Evolutionary conservation across 805 yeast genomes (phyloP), one percentile per base, ranked within the genome.

Genomic region (Starmerella tilneyi): DNA sequence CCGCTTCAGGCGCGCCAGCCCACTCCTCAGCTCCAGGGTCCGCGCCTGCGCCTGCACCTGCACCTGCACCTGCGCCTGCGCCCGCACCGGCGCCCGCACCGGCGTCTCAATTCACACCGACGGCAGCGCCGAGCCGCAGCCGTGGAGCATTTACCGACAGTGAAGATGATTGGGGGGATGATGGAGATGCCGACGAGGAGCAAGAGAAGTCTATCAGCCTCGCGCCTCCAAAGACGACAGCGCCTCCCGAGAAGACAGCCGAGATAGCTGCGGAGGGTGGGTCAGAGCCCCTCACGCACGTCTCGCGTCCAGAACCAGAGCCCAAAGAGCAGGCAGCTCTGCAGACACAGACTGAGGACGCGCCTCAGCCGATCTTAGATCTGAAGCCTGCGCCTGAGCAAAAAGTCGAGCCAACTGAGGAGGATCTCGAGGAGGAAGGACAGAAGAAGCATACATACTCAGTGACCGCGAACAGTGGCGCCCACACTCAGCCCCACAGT

Each of bases 131-230:
- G n/a, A n/a, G n/a, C n/a, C n/a, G n/a, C n/a, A n/a, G n/a, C n/a
- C n/a, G n/a, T n/a, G n/a, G n/a, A n/a, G n/a, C n/a, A n/a, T 9
- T n/a, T 7, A 7, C n/a, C 13, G 15, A 33, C 13, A 27, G 16
- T 8, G 53, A 50, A 22, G 58, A 56, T 38, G 54, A 48, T 32
- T 49, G 54, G 53, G 52, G 51, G 4, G 38, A 34, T 33, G 51
- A 56, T 17, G 56, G 49, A 13, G 43, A 36, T 3, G 58, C 51
- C 19, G 49, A 38, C 24, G 50, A 52, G n/a, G 56, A 41, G 30
- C 50, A 40, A 8, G 60, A 52, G 33, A 54, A 52, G 30, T 36
- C 41, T 34, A 48, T 56, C 16, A 33, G 31, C 15, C 37, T 52
- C 17, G 52, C 50, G 7, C 50, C 46, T 22, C 56, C 56, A 15